Evolutionary conservation across 257 asterid genomes (phyloP).

Genomic region (Henckelia pumila): DNA sequence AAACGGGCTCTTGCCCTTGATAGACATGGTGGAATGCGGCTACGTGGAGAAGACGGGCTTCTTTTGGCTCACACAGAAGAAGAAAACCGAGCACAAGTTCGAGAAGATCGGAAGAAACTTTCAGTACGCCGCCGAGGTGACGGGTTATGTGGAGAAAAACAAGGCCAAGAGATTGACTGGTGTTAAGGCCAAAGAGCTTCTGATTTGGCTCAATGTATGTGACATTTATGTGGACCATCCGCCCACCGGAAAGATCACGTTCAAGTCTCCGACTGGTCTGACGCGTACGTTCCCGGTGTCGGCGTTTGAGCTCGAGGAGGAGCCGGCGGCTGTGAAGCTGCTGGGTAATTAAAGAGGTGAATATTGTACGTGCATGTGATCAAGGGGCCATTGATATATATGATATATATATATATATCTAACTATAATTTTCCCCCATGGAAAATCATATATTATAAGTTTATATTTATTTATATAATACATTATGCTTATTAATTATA

Average conservation of each 20-base stretch:
- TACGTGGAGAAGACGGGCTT: constrained; percentile 57
- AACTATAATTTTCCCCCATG: too few relatives aligned
- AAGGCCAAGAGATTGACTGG: constrained; percentile 36
- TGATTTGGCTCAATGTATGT: constrained; percentile 28
- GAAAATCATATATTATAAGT: too few relatives aligned
- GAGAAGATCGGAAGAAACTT: constrained; percentile 30
- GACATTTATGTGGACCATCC: constrained; percentile 29
- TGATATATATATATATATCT: too few relatives aligned
- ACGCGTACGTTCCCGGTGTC: too few relatives aligned
- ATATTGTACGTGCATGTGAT: too few relatives aligned
- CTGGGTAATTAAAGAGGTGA: too few relatives aligned
- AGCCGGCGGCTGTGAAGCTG: too few relatives aligned
- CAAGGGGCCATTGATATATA: too few relatives aligned
- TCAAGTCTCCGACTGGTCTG: constrained; percentile 34
- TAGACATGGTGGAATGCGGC: constrained; percentile 54
- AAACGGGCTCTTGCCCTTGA: constrained; percentile 58
- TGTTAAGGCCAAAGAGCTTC: constrained; percentile 34
- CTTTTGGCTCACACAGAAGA: constrained; percentile 62
- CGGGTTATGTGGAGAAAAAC: constrained; percentile 33
- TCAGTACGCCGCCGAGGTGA: constrained; percentile 30
- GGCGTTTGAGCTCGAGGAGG: too few relatives aligned
- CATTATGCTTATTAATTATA: too few relatives aligned
- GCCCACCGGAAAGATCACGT: constrained; percentile 26
- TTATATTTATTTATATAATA: too few relatives aligned
- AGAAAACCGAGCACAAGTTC: constrained; percentile 49